Conservation (phyloP, 805 yeast genomes). For the Lipomyces oligophaga region DNA sequence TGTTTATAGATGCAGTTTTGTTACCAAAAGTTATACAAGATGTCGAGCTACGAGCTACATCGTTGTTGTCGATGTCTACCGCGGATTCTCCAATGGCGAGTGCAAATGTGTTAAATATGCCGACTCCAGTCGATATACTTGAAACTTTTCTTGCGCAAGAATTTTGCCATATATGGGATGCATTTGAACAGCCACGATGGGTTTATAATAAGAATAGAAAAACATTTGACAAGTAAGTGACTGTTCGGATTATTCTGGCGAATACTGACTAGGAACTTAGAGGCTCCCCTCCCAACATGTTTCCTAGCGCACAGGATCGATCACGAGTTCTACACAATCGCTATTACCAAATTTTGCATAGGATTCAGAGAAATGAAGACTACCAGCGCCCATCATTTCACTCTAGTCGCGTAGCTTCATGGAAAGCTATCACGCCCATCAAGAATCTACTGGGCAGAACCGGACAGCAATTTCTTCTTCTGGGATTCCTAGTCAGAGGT, state of each 20-base stretch:
- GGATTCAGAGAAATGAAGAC: conserved; percentile 69
- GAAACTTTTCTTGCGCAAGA: conserved; percentile 39
- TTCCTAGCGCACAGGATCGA: conserved; percentile 46
- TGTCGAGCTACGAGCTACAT: conserved; percentile 38
- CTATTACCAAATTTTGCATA: conserved; percentile 61
- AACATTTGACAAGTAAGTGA: conserved; percentile 24
- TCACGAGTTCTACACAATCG: conserved; percentile 33
- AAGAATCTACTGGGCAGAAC: conserved; percentile 85
- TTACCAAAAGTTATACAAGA: conserved; percentile 63
- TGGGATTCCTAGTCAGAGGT: conserved; percentile 68
- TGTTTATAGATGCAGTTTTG: conserved; percentile 76
- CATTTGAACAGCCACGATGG: conserved; percentile 61
- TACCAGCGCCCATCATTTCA: conserved; percentile 55
- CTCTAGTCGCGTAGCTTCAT: conserved; percentile 32
- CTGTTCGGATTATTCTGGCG: not conserved
- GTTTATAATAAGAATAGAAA: conserved; percentile 56
- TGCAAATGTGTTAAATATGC: not conserved
- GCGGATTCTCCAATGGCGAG: not conserved
- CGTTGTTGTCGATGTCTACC: conserved; percentile 13
- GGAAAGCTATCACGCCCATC: conserved; percentile 56
- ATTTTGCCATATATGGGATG: conserved; percentile 62
- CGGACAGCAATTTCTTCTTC: conserved; percentile 66
- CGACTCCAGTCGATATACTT: conserved; percentile 2
- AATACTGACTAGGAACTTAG: not conserved
- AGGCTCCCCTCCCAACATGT: conserved; percentile 14